Evolutionary conservation across 208 protist genomes (phyloP).

Genomic region (Acanthamoeba culbertsoni): DNA sequence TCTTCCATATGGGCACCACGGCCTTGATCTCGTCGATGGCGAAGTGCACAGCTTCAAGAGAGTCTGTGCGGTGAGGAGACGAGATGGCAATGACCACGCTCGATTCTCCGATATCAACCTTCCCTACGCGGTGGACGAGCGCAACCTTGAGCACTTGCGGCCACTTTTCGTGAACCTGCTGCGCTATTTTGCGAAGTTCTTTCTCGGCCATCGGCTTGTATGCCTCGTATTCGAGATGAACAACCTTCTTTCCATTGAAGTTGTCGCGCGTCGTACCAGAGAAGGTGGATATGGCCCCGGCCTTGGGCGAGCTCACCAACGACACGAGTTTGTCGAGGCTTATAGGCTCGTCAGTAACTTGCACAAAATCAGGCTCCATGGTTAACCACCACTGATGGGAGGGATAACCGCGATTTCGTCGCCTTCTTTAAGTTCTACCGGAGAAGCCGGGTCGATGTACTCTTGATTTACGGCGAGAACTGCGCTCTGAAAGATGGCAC

Average conservation of each 20-base stretch:
- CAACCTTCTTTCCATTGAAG: slow-evolving; percentile 76
- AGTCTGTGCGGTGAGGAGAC: slow-evolving; percentile 76
- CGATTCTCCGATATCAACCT: slow-evolving; percentile 68
- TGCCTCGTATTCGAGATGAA: slow-evolving; percentile 82
- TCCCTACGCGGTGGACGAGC: slow-evolving; percentile 74
- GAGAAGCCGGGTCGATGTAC: neutral
- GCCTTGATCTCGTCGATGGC: slow-evolving; percentile 84
- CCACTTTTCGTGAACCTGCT: slow-evolving; percentile 61
- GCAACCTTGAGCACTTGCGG: slow-evolving; percentile 64
- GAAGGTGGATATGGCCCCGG: slow-evolving; percentile 76
- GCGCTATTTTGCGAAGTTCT: slow-evolving; percentile 71
- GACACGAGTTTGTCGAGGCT: neutral
- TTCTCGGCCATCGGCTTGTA: slow-evolving; percentile 81
- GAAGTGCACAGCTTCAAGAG: slow-evolving; percentile 77
- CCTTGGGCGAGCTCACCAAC: neutral
- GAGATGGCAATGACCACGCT: slow-evolving; percentile 81
- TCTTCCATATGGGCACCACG: slow-evolving; percentile 85
- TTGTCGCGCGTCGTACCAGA: slow-evolving; percentile 73
- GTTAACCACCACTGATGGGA: slow-evolving; percentile 68
- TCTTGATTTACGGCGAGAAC: slow-evolving; percentile 20
- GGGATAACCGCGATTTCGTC: slow-evolving; percentile 73
- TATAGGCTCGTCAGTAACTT: slow-evolving; percentile 23
- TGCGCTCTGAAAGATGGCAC: neutral
- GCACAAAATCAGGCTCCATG: neutral
- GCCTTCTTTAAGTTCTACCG: neutral